Base-by-base conservation (phyloP, 2,329 filamentous ascomycete species). In the Neopestalotiopsis clavispora region DNA sequence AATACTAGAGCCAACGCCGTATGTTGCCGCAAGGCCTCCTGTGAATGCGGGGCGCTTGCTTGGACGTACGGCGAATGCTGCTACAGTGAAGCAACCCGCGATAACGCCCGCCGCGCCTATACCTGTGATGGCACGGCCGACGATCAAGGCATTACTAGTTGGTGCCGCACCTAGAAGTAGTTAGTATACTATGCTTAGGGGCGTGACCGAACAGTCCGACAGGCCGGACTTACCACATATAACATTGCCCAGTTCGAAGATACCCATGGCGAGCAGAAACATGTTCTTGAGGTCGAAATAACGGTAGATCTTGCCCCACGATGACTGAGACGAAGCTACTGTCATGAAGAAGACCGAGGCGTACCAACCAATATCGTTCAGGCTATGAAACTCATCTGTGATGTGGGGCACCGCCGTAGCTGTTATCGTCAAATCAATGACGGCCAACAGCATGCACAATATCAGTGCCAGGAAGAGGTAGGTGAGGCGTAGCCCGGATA, bases 1-100 rank as follows among this genome's bases (percentile, higher is more conserved):
- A 3, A 83, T 82, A 6, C 87, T 84, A 34, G 71, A 71, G 7
- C 74, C 86, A 64, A 90, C 82, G 17, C 87, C 88, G 77, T 85
- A 89, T 80, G 89, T 87, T 64, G 82, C 85, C 12, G 85, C 85
- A 61, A 61, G 30, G 59, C 30, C 6, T 9, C 59, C 59, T 12
- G 59, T 61, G 59, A 32, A 61, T 4, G 59, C 34, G 4, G 59
- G 23, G 30, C 59, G 30, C 59, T 61, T 61, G 23, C 23, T n/a
- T 1, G 59, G 59, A 20, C 12, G n/a, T 14, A 28, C 59, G 34
- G 59, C n/a, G 34, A 61, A 67, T 64, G 10, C 69, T 59, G 6
- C 82, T 66, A 84, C 78, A 30, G 57, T 70, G 4, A 67, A 68
- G 1, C 49, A 65, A 6, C 82, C 83, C 42, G 77, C 80, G 68